Evolutionary conservation across 306 rosid species (phyloP), one percentile per base, ranked within the genome.

Genomic region (Cercis canadensis): DNA sequence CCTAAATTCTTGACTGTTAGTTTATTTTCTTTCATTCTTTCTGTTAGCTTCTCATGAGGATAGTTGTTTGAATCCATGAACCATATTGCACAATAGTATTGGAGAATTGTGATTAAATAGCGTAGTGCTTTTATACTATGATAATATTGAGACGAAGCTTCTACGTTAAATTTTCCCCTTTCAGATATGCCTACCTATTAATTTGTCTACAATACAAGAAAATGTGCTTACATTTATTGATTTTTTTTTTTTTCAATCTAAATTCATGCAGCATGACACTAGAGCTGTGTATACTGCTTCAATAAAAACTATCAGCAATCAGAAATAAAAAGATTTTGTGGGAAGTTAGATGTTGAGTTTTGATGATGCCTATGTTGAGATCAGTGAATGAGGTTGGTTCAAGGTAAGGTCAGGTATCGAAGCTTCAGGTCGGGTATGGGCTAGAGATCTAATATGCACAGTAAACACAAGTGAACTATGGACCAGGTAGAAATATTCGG

Each of bases 261-360:
- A 17, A 66, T 78, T 67, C 44, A 17, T 82, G 80, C 89, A 93
- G 98, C 97, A 93, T 65, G 90, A 92, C 81, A 93, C 97, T 53
- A 90, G 98, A 79, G 98, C 98, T 70, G 97, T 93, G 62, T 93
- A 93, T 78, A 93, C 98, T 39, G 98, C 97, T 67, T 97, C 97
- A 13, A 93, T 93, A 64, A 93, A 93, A 84, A 90, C 98, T 80
- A 93, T 93, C 86, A 93, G 98, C 90, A 93, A 93, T 71, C 98
- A 93, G 84, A 93, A 93, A 71, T 93, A 93, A 65, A 87, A 97
- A 78, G 98, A 93, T 87, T 93, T 61, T 85, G 92, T 82, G 98
- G 96, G 73, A 88, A 90, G 80, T 93, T 90, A 58, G 98, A 93
- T 81, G 98, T 93, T 72, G 98, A 97, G 79, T 97, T 93, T 84